These are phyloP conservation scores for Penicillium olsonii DNA, from an alignment of 2,329 filamentous ascomycete species.

Conservation along the genomic window DNA sequence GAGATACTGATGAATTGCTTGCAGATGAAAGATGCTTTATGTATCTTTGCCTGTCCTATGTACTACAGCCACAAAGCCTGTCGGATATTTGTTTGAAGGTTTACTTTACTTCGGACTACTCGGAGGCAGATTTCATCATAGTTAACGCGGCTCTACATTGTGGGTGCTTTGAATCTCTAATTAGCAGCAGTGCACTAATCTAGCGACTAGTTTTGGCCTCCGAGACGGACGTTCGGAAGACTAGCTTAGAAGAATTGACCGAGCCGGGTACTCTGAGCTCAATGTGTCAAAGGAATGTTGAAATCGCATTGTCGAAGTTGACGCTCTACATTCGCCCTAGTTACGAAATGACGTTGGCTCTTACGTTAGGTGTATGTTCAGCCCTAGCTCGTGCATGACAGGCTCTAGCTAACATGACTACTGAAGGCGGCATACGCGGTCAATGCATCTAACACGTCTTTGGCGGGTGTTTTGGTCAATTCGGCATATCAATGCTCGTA, in stretches of 20 bases:
- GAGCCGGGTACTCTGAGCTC: background rate
- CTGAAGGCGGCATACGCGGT: slow-evolving; percentile 4
- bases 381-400: background rate
- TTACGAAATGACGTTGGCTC: slow-evolving; percentile 13
- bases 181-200: background rate
- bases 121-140: slow-evolving; percentile 12
- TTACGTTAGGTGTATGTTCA: slow-evolving; percentile 11
- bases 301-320: slow-evolving; percentile 6
- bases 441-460: slow-evolving; percentile 5
- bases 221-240: background rate
- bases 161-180: background rate
- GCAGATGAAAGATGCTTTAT: background rate
- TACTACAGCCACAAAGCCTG: background rate
- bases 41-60: background rate
- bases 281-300: slow-evolving; percentile 11
- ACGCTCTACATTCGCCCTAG: slow-evolving; percentile 7
- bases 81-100: slow-evolving; percentile 12
- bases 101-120: slow-evolving; percentile 13
- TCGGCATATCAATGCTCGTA: slow-evolving; percentile 10
- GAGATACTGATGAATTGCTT: background rate
- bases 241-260: background rate
- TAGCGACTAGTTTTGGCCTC: background rate
- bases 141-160: slow-evolving; percentile 9
- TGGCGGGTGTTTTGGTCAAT: slow-evolving; percentile 4
- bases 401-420: background rate